Conservation (phyloP, 306 rosid species). For the Hylodesmum podocarpum region DNA sequence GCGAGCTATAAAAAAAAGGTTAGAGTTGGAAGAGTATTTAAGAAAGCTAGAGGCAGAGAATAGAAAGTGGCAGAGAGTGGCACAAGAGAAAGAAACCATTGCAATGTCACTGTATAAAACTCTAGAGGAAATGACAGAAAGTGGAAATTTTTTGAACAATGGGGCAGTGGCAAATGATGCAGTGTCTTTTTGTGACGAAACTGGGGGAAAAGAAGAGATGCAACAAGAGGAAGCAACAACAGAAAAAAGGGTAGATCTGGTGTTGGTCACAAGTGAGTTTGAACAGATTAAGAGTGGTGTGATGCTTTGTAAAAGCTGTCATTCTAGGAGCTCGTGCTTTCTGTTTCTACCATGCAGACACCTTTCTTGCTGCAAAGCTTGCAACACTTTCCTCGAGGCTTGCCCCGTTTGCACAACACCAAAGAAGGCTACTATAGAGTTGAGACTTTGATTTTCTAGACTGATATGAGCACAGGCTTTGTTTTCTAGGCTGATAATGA, state of each 20-base stretch:
- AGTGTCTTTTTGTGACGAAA: constrained; percentile 54
- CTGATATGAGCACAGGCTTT: constrained; percentile 44
- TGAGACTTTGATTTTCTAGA: constrained; percentile 73
- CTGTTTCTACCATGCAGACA: constrained; percentile 90
- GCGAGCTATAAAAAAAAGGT: constrained; percentile 37
- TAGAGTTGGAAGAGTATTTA: constrained; percentile 56
- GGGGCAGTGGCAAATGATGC: constrained; percentile 51
- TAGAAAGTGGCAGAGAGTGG: constrained; percentile 53
- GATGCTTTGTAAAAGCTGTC: constrained; percentile 58
- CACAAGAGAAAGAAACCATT: constrained; percentile 59
- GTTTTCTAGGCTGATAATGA: constrained; percentile 49
- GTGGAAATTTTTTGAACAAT: background rate
- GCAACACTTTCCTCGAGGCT: constrained; percentile 58
- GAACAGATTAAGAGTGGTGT: constrained; percentile 23
- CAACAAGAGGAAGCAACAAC: constrained; percentile 15
- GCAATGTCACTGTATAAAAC: constrained; percentile 48
- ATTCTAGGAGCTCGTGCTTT: constrained; percentile 48
- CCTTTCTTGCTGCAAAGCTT: constrained; percentile 68
- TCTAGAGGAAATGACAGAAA: constrained; percentile 56
- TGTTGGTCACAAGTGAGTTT: background rate
- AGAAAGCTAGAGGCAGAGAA: constrained; percentile 62
- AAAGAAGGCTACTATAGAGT: constrained; percentile 74
- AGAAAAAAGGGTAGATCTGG: background rate
- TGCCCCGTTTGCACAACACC: constrained; percentile 69
- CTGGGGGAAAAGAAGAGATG: background rate